Evolutionary conservation across 805 yeast species (phyloP), one percentile per base, ranked within the genome.

Genomic region (Wickerhamomyces mucosus): DNA sequence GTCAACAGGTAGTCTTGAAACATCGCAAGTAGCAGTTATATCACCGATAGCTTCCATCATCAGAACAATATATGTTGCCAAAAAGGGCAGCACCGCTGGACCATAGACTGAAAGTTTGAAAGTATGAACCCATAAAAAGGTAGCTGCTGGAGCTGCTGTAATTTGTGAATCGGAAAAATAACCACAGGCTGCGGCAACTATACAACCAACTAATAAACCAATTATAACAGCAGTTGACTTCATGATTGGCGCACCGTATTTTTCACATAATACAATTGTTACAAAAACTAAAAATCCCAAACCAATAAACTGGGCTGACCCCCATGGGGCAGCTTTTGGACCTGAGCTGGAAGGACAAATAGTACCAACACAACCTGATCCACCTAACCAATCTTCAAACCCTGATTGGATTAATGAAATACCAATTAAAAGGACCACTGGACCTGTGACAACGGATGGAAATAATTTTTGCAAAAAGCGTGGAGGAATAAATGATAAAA

Each of bases 41-140:
- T 86, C 96, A 54, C 96, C 96, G 50, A 86, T 83, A 32, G 94
- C 79, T 62, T 86, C 96, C 81, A 85, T 84, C 68, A 83, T 76
- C 45, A 82, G 61, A 19, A 78, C 84, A 17, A 84, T 65, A 53
- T 77, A 86, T 30, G 84, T 80, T 1, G 94, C 92, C 36, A 86
- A 57, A 61, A 83, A 70, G 15, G 96, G 96, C 31, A 86, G 59
- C 4, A 86, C 89, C 7, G 79, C 72, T 3, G 96, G 95, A 2
- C 85, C 96, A 47, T 86, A 83, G 7, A 86, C 73, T 21, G 63
- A 56, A 34, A 85, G 64, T 38, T 67, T 74, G 65, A 85, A 86
- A 5, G 95, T 85, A 39, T 79, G 78, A 12, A 76, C 83, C 96
- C 96, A 86, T 45, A 81, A 57, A 57, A 86, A 86, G 13, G 92